These are phyloP conservation scores for Crithidia thermophila DNA, from an alignment of 208 protist genomes.

Conservation along the genomic window DNA sequence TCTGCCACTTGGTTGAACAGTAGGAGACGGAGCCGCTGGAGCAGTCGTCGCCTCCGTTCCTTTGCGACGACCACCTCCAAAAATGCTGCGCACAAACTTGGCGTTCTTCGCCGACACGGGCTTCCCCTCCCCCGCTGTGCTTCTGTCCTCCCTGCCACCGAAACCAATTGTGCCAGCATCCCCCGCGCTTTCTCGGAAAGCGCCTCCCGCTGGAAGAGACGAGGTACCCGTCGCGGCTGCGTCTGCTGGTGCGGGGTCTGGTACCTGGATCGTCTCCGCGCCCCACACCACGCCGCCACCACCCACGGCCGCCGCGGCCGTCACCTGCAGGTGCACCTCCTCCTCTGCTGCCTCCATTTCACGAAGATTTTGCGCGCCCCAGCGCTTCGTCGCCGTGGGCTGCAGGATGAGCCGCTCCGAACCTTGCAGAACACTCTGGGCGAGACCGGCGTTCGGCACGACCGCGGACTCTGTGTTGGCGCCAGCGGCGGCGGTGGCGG, in stretches of 20 bases:
- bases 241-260: background rate
- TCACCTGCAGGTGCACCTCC: conserved; percentile 26
- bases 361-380: conserved; percentile 16
- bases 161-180: background rate
- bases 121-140: background rate
- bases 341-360: conserved; percentile 19
- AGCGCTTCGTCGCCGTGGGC: conserved; percentile 23
- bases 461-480: background rate
- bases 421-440: conserved; percentile 17
- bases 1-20: background rate
- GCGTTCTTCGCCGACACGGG: conserved; percentile 21
- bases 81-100: conserved; percentile 65
- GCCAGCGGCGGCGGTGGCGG: conserved; percentile 12
- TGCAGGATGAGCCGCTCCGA: conserved; percentile 15
- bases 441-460: background rate
- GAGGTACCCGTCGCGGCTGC: too few relatives aligned
- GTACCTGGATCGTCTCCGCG: background rate
- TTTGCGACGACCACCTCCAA: conserved; percentile 37
- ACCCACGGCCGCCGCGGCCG: background rate
- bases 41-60: background rate
- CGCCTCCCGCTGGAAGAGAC: background rate
- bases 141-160: background rate
- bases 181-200: background rate
- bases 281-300: conserved; percentile 23
- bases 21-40: background rate